These are phyloP conservation scores for Vitis rotundifolia DNA, from an alignment of 164 flowering plant genomes.

Conservation along the genomic window DNA sequence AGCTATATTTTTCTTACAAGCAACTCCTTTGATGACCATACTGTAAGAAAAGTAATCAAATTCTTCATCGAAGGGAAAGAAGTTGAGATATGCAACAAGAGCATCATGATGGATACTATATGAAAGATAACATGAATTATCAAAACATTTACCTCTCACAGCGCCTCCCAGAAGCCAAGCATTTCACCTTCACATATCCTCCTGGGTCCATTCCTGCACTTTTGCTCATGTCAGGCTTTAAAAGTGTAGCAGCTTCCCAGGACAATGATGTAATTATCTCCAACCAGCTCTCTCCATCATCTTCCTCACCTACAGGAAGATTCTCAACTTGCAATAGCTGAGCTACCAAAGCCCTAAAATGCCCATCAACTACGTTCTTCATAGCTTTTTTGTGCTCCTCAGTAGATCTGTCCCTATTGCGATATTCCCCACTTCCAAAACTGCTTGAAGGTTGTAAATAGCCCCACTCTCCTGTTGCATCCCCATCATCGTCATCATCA, in stretches of 20 bases:
- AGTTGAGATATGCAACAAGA: not conserved
- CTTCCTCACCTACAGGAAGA: conserved; percentile 59
- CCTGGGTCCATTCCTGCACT: conserved; percentile 99
- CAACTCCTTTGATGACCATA: conserved; percentile 86
- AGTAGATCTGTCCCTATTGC: conserved; percentile 60
- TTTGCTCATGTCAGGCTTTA: conserved; percentile 93
- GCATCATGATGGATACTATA: not conserved
- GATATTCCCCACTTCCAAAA: conserved; percentile 82
- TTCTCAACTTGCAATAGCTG: conserved; percentile 93
- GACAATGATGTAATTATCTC: conserved; percentile 89
- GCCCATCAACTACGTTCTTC: conserved; percentile 94
- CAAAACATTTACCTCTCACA: conserved; percentile 60
- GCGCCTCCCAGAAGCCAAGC: conserved; percentile 85
- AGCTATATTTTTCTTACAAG: conserved; percentile 97
- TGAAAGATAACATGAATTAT: not conserved
- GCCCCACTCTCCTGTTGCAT: conserved; percentile 85
- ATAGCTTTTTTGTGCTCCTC: conserved; percentile 86
- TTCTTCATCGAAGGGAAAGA: conserved; percentile 9
- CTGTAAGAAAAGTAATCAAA: conserved; percentile 36
- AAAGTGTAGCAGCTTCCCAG: conserved; percentile 93
- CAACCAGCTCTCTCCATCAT: conserved; percentile 77
- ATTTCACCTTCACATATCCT: conserved; percentile 95
- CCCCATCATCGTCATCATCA: conserved; percentile 83
- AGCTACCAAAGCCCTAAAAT: conserved; percentile 93
- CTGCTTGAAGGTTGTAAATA: conserved; percentile 62